Percentiles rank a stretch among this genome's conserved stretches.
phyloP scores from a whole-genome alignment of 108 stramenopile genomes.

The Craspedostauros australis region DNA sequence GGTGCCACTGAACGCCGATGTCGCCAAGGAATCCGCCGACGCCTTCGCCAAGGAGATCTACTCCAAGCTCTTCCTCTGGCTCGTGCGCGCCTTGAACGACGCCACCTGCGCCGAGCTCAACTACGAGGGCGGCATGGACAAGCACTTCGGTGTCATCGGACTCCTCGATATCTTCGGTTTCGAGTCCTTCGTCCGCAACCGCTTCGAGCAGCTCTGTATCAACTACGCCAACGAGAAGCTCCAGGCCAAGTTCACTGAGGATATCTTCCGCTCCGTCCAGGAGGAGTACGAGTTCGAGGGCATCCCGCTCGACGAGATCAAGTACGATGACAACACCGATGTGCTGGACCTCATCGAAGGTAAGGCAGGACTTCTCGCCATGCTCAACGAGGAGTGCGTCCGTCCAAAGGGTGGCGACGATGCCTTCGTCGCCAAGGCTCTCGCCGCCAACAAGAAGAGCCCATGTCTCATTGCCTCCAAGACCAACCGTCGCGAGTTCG shows the following conservation, averaged over 20 bases:
- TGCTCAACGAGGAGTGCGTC: constrained; percentile 96
- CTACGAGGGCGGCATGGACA: constrained; percentile 30
- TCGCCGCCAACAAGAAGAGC: constrained; percentile 49
- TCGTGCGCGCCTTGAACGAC: constrained; percentile 83
- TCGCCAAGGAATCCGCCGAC: constrained; percentile 82
- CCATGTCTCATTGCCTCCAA: constrained; percentile 49
- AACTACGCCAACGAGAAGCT: constrained; percentile 93
- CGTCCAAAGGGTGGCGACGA: constrained; percentile 85
- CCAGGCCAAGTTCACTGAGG: constrained; percentile 87
- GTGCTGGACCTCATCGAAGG: constrained; percentile 93
- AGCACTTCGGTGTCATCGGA: constrained; percentile 72
- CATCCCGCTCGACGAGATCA: constrained; percentile 81
- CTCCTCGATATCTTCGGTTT: constrained; percentile 97
- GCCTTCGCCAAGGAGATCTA: constrained; percentile 96
- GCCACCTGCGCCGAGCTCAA: constrained; percentile 56
- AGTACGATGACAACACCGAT: constrained; percentile 90
- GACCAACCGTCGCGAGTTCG: constrained; percentile 65
- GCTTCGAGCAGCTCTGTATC: constrained; percentile 90
- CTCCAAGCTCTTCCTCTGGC: constrained; percentile 68
- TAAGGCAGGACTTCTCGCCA: constrained; percentile 80
- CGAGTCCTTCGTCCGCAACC: constrained; percentile 85
- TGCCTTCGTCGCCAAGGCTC: constrained; percentile 69
- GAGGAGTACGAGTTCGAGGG: constrained; percentile 90
- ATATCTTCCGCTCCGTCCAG: constrained; percentile 88
- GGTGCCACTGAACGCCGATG: constrained; percentile 65